Conservation (phyloP, 805 yeast genomes). For the Candida ponderosae region DNA sequence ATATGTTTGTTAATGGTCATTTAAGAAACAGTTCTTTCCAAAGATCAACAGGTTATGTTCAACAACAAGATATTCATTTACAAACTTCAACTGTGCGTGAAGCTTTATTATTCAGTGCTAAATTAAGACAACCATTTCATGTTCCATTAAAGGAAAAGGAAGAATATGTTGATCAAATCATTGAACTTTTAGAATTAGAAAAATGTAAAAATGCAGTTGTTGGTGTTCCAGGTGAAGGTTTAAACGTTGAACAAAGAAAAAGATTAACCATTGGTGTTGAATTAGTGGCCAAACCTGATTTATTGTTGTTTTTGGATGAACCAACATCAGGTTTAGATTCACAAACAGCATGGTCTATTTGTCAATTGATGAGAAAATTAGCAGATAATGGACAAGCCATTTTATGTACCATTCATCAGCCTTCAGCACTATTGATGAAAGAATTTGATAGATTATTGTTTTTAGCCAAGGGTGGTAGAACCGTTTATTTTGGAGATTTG, state of each 20-base stretch:
- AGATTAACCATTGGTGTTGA: constrained; percentile 62
- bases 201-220: constrained; percentile 64
- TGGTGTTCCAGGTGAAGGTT: constrained; percentile 68
- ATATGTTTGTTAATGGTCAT: constrained; percentile 50
- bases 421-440: constrained; percentile 70
- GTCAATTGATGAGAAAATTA: constrained; percentile 50
- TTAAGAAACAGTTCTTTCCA: constrained; percentile 44
- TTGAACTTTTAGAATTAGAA: constrained; percentile 55
- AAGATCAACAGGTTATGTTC: constrained; percentile 64
- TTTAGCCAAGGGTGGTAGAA: constrained; percentile 62
- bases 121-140: constrained; percentile 52
- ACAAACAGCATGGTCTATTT: constrained; percentile 61
- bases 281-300: constrained; percentile 55
- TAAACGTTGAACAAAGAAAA: constrained; percentile 56
- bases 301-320: constrained; percentile 55
- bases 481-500: constrained; percentile 69
- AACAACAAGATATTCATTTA: constrained; percentile 70
- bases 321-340: constrained; percentile 67
- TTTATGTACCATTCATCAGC: constrained; percentile 76
- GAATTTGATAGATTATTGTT: constrained; percentile 73
- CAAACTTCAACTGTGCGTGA: constrained; percentile 64
- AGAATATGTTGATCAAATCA: constrained; percentile 58
- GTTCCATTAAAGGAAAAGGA: constrained; percentile 50
- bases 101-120: constrained; percentile 59
- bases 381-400: constrained; percentile 59